Conservation (phyloP, 139 green algal genomes). For the Tetratostichococcus sp. region DNA sequence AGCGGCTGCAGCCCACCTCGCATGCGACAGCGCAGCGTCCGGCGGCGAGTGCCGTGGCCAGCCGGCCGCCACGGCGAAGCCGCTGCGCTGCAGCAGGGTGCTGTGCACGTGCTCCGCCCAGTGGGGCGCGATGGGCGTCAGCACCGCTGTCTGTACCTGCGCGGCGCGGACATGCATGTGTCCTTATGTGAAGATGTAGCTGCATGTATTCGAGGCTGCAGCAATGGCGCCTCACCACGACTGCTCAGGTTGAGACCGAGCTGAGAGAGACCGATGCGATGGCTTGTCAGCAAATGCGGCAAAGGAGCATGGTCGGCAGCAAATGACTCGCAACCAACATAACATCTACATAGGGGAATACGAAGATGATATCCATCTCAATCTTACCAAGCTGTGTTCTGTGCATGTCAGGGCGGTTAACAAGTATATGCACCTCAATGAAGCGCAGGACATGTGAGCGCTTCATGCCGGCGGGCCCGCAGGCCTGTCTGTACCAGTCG, state of each 20-base stretch:
- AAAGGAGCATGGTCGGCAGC: no score
- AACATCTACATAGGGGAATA: no score
- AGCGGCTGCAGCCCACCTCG: constrained; percentile 32
- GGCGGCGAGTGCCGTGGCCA: constrained; percentile 63
- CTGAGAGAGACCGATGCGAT: no score
- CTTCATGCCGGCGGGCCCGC: constrained; percentile 78
- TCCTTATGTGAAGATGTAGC: no score
- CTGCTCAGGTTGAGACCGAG: no score
- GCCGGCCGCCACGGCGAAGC: constrained; percentile 63
- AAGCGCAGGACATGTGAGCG: constrained; percentile 65
- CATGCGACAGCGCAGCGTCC: constrained; percentile 69
- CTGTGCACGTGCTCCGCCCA: constrained; percentile 91
- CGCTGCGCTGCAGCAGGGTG: constrained; percentile 58
- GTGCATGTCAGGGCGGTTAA: background rate
- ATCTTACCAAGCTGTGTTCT: background rate
- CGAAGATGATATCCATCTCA: no score
- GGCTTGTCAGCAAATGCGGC: no score
- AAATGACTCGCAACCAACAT: no score
- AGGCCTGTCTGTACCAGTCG: constrained; percentile 84
- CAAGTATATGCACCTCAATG: constrained; percentile 74
- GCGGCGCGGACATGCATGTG: constrained; percentile 19
- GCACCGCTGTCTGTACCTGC: constrained; percentile 65
- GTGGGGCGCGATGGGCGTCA: constrained; percentile 92
- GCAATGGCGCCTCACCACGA: no score
- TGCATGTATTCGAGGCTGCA: no score